Percentiles rank a stretch among this genome's conserved stretches.
Evolutionary conservation across 345 rosid genomes (phyloP).

Genomic region (Lenwebbia sp.): DNA sequence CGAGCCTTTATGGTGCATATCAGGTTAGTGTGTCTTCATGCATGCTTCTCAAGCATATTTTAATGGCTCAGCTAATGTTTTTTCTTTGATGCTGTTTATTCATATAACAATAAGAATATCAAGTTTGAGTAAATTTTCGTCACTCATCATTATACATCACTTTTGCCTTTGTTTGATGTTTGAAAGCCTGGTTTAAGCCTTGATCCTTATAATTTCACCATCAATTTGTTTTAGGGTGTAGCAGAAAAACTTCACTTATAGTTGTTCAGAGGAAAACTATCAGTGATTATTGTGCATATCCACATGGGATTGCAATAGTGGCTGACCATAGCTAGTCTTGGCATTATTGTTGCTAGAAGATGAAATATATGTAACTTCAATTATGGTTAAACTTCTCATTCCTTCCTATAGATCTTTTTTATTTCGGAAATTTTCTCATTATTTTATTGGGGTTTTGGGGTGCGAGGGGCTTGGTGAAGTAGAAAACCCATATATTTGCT

Average conservation of each 20-base stretch:
- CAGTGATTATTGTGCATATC: not conserved
- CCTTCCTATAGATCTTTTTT: not conserved
- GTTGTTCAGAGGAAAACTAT: not conserved
- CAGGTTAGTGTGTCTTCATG: slow-evolving; percentile 38
- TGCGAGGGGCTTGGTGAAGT: not conserved
- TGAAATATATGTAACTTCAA: not conserved
- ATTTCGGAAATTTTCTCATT: not conserved
- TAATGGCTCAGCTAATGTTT: not conserved
- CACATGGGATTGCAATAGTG: not conserved
- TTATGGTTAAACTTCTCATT: not conserved
- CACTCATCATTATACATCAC: not conserved
- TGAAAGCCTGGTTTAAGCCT: not conserved
- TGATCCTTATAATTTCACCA: not conserved
- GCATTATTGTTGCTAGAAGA: not conserved
- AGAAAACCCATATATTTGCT: not conserved
- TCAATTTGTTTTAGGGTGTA: not conserved
- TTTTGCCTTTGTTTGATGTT: not conserved
- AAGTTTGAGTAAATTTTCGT: not conserved
- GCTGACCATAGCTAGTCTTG: not conserved
- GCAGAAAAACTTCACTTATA: not conserved
- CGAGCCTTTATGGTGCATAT: slow-evolving; percentile 94
- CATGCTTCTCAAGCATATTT: not conserved
- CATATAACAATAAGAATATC: not conserved
- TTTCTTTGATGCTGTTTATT: not conserved
- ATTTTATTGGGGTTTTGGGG: not conserved